Conservation (phyloP, 306 rosid species). For the Rosa chinensis region DNA sequence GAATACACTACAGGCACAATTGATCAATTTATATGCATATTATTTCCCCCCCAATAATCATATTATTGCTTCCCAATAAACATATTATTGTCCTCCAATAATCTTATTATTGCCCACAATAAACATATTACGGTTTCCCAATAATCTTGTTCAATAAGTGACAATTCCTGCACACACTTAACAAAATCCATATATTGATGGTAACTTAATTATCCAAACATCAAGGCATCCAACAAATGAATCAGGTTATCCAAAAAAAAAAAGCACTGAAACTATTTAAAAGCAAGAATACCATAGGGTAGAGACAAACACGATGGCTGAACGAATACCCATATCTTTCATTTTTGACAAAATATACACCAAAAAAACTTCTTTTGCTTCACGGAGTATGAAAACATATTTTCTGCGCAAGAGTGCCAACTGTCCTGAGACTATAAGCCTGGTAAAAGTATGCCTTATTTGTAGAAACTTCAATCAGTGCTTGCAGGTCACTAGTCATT, state of each 20-base stretch:
- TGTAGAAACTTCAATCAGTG: slow-evolving; percentile 60
- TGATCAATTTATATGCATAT: too few relatives aligned
- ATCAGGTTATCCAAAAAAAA: too few relatives aligned
- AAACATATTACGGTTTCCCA: too few relatives aligned
- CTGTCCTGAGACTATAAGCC: slow-evolving; percentile 84
- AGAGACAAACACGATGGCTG: slow-evolving; percentile 74
- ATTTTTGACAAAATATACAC: slow-evolving; percentile 64
- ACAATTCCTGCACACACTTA: slow-evolving; percentile 60
- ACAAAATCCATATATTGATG: neutral
- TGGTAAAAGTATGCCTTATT: slow-evolving; percentile 68
- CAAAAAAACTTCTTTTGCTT: slow-evolving; percentile 81
- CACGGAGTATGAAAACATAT: slow-evolving; percentile 53
- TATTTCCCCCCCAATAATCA: too few relatives aligned
- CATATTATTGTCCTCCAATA: too few relatives aligned
- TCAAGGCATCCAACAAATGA: neutral
- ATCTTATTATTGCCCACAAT: too few relatives aligned
- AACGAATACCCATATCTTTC: slow-evolving; percentile 71
- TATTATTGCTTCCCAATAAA: too few relatives aligned
- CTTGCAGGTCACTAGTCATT: slow-evolving; percentile 59
- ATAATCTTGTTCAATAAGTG: slow-evolving; percentile 45
- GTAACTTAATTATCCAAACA: neutral
- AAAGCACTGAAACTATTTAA: neutral
- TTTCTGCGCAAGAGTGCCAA: slow-evolving; percentile 72
- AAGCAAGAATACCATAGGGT: slow-evolving; percentile 66
- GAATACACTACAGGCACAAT: too few relatives aligned